A percentile compares a stretch with the other conserved stretches of the same genome.
These are phyloP conservation scores for Echria macrotheca DNA, from an alignment of 495 filamentous ascomycete genomes.

Conservation along the genomic window DNA sequence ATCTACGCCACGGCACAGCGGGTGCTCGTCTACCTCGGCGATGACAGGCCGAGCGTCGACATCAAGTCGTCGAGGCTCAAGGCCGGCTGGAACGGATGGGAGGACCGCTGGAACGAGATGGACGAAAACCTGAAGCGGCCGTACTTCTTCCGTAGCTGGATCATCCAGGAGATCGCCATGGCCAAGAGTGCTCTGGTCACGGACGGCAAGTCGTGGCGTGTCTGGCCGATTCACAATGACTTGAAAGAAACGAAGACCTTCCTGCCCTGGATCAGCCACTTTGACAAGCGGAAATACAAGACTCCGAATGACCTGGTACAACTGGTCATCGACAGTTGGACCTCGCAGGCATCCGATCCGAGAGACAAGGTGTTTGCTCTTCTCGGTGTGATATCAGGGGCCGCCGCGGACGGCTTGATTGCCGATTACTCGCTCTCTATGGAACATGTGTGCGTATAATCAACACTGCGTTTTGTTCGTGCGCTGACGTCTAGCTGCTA, in stretches of 20 bases:
- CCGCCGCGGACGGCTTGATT: slow-evolving; percentile 14
- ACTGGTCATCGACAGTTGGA: slow-evolving; percentile 20
- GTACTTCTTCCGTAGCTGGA: slow-evolving; percentile 23
- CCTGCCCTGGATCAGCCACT: slow-evolving; percentile 16
- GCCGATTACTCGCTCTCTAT: slow-evolving; percentile 19
- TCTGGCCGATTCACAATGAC: slow-evolving; percentile 14
- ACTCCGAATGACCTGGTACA: slow-evolving; percentile 12
- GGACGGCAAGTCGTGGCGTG: slow-evolving; percentile 13
- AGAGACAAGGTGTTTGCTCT: slow-evolving; percentile 28
- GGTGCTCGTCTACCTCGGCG: slow-evolving; percentile 27
- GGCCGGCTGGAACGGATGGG: slow-evolving; percentile 1
- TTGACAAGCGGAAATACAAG: slow-evolving; percentile 14
- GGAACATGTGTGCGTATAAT: slow-evolving; percentile 12
- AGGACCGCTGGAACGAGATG: slow-evolving; percentile 13
- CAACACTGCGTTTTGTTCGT: neutral
- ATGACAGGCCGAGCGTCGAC: slow-evolving; percentile 3
- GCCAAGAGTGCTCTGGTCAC: slow-evolving; percentile 17
- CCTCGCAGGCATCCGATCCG: slow-evolving; percentile 19
- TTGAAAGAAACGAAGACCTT: neutral
- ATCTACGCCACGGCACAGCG: slow-evolving; percentile 24
- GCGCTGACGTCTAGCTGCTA: neutral
- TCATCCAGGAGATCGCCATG: slow-evolving; percentile 22
- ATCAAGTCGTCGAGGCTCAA: slow-evolving; percentile 2
- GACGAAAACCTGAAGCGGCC: slow-evolving; percentile 11
- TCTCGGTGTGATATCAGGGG: slow-evolving; percentile 18